A percentile compares a stretch with the other conserved stretches of the same genome.
Conservation (phyloP, 2,329 filamentous ascomycete genomes). For the Fusarium sp. region DNA sequence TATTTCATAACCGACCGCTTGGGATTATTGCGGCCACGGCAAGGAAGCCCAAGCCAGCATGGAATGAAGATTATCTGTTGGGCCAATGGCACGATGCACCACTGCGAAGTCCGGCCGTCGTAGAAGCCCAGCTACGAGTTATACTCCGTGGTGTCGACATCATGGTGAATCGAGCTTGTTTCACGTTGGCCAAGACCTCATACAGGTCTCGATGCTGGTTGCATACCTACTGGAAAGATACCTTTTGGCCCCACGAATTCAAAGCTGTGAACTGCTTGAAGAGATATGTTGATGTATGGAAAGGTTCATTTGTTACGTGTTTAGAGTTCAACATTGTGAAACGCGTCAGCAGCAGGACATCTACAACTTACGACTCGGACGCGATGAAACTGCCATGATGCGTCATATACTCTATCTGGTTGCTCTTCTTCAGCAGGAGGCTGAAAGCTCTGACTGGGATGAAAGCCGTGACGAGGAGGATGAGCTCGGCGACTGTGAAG, state of each 20-base stretch:
- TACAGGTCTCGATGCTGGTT: conserved; percentile 14
- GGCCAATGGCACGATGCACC: background rate
- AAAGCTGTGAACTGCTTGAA: background rate
- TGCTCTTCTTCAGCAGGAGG: too few species aligned
- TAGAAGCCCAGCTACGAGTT: background rate
- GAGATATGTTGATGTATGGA: too few species aligned
- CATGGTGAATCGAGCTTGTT: background rate
- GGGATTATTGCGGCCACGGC: background rate
- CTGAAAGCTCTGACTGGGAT: too few species aligned
- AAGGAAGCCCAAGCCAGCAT: background rate
- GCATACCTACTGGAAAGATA: conserved; percentile 14
- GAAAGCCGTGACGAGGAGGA: too few species aligned
- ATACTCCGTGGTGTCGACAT: background rate
- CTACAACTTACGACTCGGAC: too few species aligned
- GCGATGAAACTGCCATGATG: too few species aligned
- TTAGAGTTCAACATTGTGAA: too few species aligned
- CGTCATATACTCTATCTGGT: too few species aligned
- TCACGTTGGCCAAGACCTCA: background rate
- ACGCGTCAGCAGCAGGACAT: too few species aligned
- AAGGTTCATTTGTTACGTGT: too few species aligned
- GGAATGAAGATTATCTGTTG: background rate
- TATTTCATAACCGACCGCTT: background rate
- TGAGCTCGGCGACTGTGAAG: too few species aligned
- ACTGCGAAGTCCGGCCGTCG: background rate
- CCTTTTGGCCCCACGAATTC: conserved; percentile 10